phyloP scores from a whole-genome alignment of 1,284 basidiomycete species.

The Somion occarium region DNA sequence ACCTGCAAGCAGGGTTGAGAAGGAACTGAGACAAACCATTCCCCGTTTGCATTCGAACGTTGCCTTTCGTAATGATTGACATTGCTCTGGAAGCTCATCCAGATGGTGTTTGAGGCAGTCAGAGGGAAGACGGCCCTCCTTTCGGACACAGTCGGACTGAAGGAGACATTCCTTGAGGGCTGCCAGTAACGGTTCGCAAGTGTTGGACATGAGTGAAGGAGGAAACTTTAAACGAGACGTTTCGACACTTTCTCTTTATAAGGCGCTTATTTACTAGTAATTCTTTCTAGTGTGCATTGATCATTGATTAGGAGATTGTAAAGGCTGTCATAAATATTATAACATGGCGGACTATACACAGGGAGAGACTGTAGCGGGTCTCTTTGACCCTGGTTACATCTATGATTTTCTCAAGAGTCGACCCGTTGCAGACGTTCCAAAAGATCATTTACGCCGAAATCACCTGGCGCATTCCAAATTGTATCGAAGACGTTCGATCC shows the following conservation, averaged over 20 bases:
- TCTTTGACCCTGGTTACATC: neutral
- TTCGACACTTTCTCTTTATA: neutral
- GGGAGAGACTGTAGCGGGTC: neutral
- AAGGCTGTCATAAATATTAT: neutral
- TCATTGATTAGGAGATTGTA: neutral
- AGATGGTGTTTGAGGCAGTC: conserved; percentile 73
- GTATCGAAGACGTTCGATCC: neutral
- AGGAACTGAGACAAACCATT: conserved; percentile 57
- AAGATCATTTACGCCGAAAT: neutral
- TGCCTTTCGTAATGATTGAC: conserved; percentile 68
- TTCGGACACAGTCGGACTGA: conserved; percentile 78
- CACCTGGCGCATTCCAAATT: neutral
- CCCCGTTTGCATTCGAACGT: conserved; percentile 86
- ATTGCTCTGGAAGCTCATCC: conserved; percentile 72
- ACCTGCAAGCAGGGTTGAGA: neutral
- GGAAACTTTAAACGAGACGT: neutral
- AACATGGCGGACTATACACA: no score
- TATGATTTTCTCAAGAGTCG: neutral
- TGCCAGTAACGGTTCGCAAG: conserved; percentile 67
- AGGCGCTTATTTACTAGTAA: neutral
- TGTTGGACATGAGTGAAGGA: conserved; percentile 57
- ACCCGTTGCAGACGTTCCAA: neutral
- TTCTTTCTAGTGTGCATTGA: neutral
- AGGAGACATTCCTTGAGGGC: conserved; percentile 79
- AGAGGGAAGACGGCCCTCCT: conserved; percentile 67